Evolutionary conservation across 495 filamentous ascomycete genomes (phyloP).

Genomic region (Xylaria flabelliformis): DNA sequence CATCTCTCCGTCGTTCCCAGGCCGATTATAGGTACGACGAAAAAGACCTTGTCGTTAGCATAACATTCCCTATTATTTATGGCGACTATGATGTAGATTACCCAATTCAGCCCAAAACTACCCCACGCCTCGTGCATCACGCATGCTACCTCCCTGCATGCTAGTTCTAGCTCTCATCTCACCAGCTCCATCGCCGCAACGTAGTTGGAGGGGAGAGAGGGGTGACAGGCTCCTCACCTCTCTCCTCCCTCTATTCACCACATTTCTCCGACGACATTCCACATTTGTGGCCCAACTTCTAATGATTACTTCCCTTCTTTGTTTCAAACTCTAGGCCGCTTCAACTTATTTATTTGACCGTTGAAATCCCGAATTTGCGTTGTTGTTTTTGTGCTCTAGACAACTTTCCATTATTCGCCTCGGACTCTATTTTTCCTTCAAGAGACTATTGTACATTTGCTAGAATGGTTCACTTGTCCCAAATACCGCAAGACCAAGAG

Average conservation of each 20-base stretch:
- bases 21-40: conserved; percentile 11
- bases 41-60: conserved; percentile 18
- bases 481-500: conserved; percentile 59
- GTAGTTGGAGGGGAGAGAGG: conserved; percentile 3
- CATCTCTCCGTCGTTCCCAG: conserved; percentile 6
- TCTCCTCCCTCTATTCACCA: neutral
- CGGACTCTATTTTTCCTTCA: neutral
- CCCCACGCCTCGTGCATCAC: conserved; percentile 12
- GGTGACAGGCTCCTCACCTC: conserved; percentile 3
- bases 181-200: neutral
- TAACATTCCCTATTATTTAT: neutral
- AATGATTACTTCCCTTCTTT: neutral
- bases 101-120: conserved; percentile 14
- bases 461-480: conserved; percentile 73
- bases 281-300: conserved; percentile 19
- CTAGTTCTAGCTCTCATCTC: conserved; percentile 6
- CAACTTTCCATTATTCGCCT: neutral
- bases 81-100: conserved; percentile 13
- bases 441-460: conserved; percentile 25
- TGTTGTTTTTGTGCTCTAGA: neutral
- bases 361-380: neutral
- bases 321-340: neutral
- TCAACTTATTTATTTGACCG: conserved; percentile 4
- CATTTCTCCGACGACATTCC: conserved; percentile 10
- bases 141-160: neutral